Base-by-base conservation (phyloP, 208 protist species). In the Crithidia mellificae region DNA sequence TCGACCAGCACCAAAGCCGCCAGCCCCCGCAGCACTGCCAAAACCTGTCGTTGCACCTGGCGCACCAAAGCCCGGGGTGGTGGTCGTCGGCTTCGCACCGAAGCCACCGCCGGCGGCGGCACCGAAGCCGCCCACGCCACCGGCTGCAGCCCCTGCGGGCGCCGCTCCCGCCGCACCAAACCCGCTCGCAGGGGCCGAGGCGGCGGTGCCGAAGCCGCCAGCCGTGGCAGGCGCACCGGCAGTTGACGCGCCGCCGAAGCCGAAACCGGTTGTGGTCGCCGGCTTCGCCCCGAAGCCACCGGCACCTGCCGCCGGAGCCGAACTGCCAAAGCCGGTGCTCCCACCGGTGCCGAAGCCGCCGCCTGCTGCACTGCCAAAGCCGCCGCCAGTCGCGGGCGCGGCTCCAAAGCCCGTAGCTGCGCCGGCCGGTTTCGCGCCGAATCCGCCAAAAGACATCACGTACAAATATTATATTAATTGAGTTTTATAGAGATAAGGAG, bases 51-150 rank as follows among this genome's bases (percentile, higher is more conserved):
- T 19, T 1, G 29, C 61, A 22, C n/a, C 53, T 5, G 53, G 2
- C 43, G 52, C 17, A 24, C 54, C 20, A 22, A 56, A 49, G 24
- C 15, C 63, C 56, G 36, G 52, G 39, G 22, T 66, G 17, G 32
- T 38, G 8, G 39, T 20, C 29, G 36, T 27, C 4, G 46, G 46
- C 46, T 51, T 51, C 6, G 34, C 27, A 22, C 68, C 68, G 24
- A 74, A 74, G 34, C 68, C 68, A 20, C 68, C 68, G 59, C 50
- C 64, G 14, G 55, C 61, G 24, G 32, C 69, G 2, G 74, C 72
- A 17, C 78, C 82, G 46, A 80, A 79, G 38, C 77, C 77, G 29
- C 68, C n/a, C n/a, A n/a, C n/a, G n/a, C n/a, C n/a, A n/a, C n/a
- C n/a, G n/a, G n/a, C n/a, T n/a, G n/a, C 77, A 55, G 49, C 51